phyloP scores from a whole-genome alignment of 192 early-diverging fungal species.

The Umbelopsis isabellina region DNA sequence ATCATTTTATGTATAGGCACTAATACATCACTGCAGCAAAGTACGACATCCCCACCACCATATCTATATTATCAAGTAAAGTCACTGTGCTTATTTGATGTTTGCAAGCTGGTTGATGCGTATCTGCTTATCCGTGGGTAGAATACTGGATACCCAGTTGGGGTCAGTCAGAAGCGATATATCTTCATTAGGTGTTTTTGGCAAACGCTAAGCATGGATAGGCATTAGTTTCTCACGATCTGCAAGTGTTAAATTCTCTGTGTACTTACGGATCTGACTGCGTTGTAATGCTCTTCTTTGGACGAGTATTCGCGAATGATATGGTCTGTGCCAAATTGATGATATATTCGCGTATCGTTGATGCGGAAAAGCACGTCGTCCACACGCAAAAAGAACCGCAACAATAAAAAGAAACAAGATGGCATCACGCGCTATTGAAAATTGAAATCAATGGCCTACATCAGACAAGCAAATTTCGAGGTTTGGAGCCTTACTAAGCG shows the following conservation, averaged over 20 bases:
- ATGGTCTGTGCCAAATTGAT: slow-evolving; percentile 72
- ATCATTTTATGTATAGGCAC: neutral
- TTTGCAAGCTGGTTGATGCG: neutral
- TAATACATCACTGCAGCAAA: neutral
- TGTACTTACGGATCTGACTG: slow-evolving; percentile 56
- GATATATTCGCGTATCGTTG: slow-evolving; percentile 90
- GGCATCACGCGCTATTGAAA: slow-evolving; percentile 88
- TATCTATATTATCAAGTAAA: too few relatives aligned
- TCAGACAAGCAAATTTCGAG: neutral
- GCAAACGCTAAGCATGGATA: slow-evolving; percentile 36
- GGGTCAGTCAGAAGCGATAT: slow-evolving; percentile 58
- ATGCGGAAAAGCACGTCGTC: slow-evolving; percentile 92
- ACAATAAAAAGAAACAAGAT: slow-evolving; percentile 83
- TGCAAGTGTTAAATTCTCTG: neutral
- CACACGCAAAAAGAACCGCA: slow-evolving; percentile 89
- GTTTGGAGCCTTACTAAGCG: slow-evolving; percentile 63
- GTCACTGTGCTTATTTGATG: neutral
- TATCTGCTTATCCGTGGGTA: slow-evolving; percentile 31
- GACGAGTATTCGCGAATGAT: slow-evolving; percentile 75
- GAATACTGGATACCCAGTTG: slow-evolving; percentile 59
- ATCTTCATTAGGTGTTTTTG: slow-evolving; percentile 49
- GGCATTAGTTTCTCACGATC: neutral
- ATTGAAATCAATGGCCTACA: slow-evolving; percentile 8
- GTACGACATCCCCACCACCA: too few relatives aligned
- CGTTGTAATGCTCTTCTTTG: slow-evolving; percentile 66